Base-by-base conservation (phyloP, 169 alveolate species). In the Cryptosporidium sp. region DNA sequence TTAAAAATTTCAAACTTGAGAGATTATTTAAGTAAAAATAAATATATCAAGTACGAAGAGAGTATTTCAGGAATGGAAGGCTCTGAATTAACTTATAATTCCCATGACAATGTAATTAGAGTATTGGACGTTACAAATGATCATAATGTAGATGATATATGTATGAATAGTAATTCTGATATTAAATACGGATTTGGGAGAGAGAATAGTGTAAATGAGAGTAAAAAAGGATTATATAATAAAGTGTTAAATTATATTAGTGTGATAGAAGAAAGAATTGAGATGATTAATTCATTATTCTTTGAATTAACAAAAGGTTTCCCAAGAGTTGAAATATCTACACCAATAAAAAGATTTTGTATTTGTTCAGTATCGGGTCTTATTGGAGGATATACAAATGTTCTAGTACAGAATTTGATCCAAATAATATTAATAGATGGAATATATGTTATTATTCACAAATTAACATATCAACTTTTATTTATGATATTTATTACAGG, bases 331-430 rank as follows among this genome's bases (percentile, higher is more conserved):
- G 21, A 80, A 8, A 58, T 80, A 21, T 37, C 71, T 21, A 26
- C 61, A 37, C 48, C 89, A 16, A 48, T 80, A 3, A 80, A 62
- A 33, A 80, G 89, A 65, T 80, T 80, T 80, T 80, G 89, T 48
- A 65, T 80, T 31, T 80, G 89, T 33, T 35, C 74, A 16, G 51
- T 39, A 14, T 80, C 89, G 37, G 89, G 89, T 14, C 52, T 80
- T 35, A 8, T 61, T 62, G 89, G 89, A 37, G 89, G 89, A 59
- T 80, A 80, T 21, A 62, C 89, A 31, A 80, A 80, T 43, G 65
- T 80, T 41, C 35, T 80, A 6, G 68, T 80, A 10, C 89, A 80
- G 55, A 80, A 80, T 80, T 62, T 80, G 41, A 80, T 80, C 1
- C 71, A 80, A 31, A 67, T 65, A n/a, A 26, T 80, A 45, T 12